A percentile compares a stretch with the other conserved stretches of the same genome.
These are phyloP conservation scores for Nigrospora oryzae DNA, from an alignment of 2,329 filamentous ascomycete genomes.

Conservation along the genomic window DNA sequence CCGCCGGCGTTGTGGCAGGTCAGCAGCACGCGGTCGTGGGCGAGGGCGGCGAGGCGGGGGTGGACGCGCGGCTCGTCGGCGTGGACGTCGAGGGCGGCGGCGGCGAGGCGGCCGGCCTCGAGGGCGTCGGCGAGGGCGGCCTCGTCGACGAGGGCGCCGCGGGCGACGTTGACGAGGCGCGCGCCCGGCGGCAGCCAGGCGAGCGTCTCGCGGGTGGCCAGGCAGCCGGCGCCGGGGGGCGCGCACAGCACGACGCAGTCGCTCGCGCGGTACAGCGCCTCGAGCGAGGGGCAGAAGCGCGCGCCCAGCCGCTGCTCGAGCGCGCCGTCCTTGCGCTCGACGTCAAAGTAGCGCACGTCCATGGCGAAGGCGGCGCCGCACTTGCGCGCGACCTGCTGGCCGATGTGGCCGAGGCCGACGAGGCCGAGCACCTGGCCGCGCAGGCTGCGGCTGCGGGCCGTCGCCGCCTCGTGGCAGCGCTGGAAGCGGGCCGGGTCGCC, in stretches of 20 bases:
- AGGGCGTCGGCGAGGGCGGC: conserved; percentile 52
- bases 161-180: conserved; percentile 57
- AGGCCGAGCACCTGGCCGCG: conserved; percentile 53
- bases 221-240: conserved; percentile 34
- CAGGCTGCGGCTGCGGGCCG: conserved; percentile 54
- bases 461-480: conserved; percentile 51
- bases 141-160: conserved; percentile 58
- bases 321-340: conserved; percentile 35
- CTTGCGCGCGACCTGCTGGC: conserved; percentile 54
- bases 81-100: conserved; percentile 58
- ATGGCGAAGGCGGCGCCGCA: conserved; percentile 52
- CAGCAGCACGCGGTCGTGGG: conserved; percentile 40
- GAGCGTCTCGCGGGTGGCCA: conserved; percentile 42
- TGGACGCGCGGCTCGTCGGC: conserved; percentile 49
- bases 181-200: conserved; percentile 42
- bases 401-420: conserved; percentile 62
- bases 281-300: conserved; percentile 40
- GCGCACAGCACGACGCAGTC: conserved; percentile 58
- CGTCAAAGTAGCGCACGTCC: conserved; percentile 56
- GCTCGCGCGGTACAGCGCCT: conserved; percentile 38
- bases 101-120: conserved; percentile 36
- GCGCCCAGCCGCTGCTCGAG: conserved; percentile 35
- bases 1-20: conserved; percentile 63
- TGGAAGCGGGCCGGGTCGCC: conserved; percentile 32
- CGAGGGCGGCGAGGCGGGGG: conserved; percentile 31